Base-by-base conservation (phyloP, 2,329 filamentous ascomycete species). In the Colletotrichum scovillei region DNA sequence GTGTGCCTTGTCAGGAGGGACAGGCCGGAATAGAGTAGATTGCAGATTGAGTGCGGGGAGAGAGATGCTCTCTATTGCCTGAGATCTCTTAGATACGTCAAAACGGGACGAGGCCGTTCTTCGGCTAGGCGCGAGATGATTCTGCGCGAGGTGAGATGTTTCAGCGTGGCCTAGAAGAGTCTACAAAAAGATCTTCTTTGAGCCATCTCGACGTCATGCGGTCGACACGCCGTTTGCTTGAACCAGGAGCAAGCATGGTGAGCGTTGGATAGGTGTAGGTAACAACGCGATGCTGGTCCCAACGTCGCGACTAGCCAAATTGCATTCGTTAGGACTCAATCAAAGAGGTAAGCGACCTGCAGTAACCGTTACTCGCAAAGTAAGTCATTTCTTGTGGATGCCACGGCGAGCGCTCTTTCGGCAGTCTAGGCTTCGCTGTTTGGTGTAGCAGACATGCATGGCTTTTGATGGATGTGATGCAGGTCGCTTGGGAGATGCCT, bases 1-100 rank as follows among this genome's bases (percentile, higher is more conserved):
- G 64, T 72, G 26, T 72, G 69, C 65, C 69, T 59, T 59, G 65
- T 64, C 12, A 26, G 65, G 58, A 72, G 58, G 69, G 58, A 53
- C 62, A 46, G 57, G 57, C 28, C 8, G n/a, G 35, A 52, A 46
- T 62, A 56, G 24, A 35, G 63, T 57, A 67, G 24, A 46, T 52
- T 30, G 22, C 24, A 63, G 46, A 30, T 24, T 32, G 62, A 67
- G 30, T 72, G 69, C 42, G 64, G 69, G 69, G 65, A 69, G 69
- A 63, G 58, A 69, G 69, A 63, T 24, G 65, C 58, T 59, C 55
- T 63, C 57, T 26, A 55, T 63, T 16, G 60, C 16, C 11, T 16
- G 30, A n/a, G 12, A 35, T 49, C 49, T n/a, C 28, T 35, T 19
- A 22, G 62, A 14, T 22, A 30, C 53, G 22, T 14, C 49, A 19